Evolutionary conservation across 2,329 filamentous ascomycete species (phyloP), one percentile per base, ranked within the genome.

Genomic region (Stagonosporopsis chrysanthemi): DNA sequence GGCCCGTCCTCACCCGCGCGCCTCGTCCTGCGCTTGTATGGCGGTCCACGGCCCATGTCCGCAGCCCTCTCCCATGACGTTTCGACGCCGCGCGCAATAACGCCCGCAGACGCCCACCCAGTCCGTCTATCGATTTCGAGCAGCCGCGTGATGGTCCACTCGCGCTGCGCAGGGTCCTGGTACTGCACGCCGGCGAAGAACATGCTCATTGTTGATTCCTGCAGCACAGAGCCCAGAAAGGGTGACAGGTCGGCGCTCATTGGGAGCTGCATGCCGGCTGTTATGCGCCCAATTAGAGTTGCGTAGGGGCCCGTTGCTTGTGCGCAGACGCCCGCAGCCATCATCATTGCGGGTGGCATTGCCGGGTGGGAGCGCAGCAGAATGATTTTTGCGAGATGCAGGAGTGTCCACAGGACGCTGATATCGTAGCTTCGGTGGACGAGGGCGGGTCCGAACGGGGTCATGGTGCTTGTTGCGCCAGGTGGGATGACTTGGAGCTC

Each of bases 311-410:
- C 85, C 0, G 94, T 97, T 46, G 90, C 85, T 14, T 80, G 80
- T 0, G 92, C 91, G 9, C 90, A 87, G 62, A 96, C 83, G 7
- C 89, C 90, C 0, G 92, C 92, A 2, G 95, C 92, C 67, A 92
- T 86, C 86, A 96, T 92, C 33, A 92, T 90, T 8, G 93, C 88
- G 0, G 94, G 92, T 0, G 93, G 94, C 92, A 97, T 97, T 23
- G 85, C 86, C 0, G 95, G 95, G 65, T 97, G 93, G 1, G 88
- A 83, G 31, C 95, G 85, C 57, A 94, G 82, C n/a, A 95, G 83
- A 51, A 93, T 84, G 55, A 98, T 94, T 43, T 92, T 83, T 0
- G 89, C 88, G 82, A 94, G 91, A 75, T 96, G 90, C 74, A 91
- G 93, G 63, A 93, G 89, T 71, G 90, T 87, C 91, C 92, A 97